These are phyloP conservation scores for Leptodermis oblonga DNA, from an alignment of 257 asterid species.

Conservation along the genomic window DNA sequence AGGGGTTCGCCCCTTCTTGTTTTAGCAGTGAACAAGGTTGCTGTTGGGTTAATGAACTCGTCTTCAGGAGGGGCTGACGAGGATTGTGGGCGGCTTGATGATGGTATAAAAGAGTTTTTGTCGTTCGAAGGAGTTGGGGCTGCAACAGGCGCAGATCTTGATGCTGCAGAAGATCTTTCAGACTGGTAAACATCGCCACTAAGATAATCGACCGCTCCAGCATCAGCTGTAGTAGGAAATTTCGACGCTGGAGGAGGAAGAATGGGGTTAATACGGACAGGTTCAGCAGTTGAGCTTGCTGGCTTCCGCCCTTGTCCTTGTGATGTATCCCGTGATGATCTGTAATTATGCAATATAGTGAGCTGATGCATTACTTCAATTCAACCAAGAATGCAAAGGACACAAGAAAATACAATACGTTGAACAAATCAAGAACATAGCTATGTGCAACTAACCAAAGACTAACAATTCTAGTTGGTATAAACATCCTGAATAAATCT, in stretches of 20 bases:
- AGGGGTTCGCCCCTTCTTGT: conserved; percentile 33
- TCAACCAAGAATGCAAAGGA: not conserved
- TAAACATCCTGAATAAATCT: not conserved
- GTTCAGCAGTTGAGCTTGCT: conserved; percentile 32
- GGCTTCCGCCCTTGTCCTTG: conserved; percentile 61
- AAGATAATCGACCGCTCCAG: conserved; percentile 62
- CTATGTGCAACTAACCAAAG: not conserved
- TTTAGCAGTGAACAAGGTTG: conserved; percentile 55
- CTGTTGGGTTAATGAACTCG: conserved; percentile 79
- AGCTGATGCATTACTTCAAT: not conserved
- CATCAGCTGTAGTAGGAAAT: conserved; percentile 44
- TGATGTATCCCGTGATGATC: conserved; percentile 69
- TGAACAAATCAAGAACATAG: not conserved
- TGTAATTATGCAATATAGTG: conserved; percentile 22
- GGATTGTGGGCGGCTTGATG: conserved; percentile 39
- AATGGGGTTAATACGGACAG: conserved; percentile 38
- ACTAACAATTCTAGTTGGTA: not conserved
- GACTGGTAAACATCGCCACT: conserved; percentile 75
- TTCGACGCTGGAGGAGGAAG: conserved; percentile 78
- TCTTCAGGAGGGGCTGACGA: conserved; percentile 43
- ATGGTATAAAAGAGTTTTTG: conserved; percentile 28
- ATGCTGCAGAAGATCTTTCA: conserved; percentile 40
- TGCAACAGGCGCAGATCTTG: conserved; percentile 38
- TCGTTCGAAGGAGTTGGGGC: conserved; percentile 40
- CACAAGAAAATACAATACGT: not conserved